Conservation (phyloP, 441 rosid genomes). For the Manihot esculenta region DNA sequence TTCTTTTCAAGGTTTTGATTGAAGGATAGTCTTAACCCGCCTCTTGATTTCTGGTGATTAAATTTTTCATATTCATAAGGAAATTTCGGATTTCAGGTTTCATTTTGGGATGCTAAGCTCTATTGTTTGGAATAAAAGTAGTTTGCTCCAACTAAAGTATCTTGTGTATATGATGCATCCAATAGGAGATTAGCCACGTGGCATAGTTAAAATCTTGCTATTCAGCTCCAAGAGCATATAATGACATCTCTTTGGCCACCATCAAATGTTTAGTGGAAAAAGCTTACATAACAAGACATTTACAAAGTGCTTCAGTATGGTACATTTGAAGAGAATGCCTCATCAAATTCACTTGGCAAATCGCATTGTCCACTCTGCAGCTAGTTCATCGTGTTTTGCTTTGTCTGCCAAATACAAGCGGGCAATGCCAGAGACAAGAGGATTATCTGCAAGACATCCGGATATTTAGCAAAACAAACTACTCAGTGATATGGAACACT, state of each 20-base stretch:
- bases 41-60: too few relatives aligned
- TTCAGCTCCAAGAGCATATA: background rate
- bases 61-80: too few relatives aligned
- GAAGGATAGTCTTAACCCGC: too few relatives aligned
- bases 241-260: background rate
- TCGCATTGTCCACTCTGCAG: constrained; percentile 80
- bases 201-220: background rate
- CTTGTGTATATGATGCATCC: background rate
- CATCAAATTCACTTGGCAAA: constrained; percentile 59
- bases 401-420: constrained; percentile 66
- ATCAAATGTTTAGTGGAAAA: background rate
- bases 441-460: constrained; percentile 50
- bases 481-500: background rate
- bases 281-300: background rate
- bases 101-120: too few relatives aligned
- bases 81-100: too few relatives aligned
- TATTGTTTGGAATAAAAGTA: too few relatives aligned
- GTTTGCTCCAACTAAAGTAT: background rate
- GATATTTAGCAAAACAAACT: background rate
- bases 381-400: constrained; percentile 71
- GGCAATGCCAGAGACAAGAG: constrained; percentile 61
- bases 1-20: too few relatives aligned
- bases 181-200: background rate
- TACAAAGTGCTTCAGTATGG: constrained; percentile 1
- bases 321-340: background rate